Evolutionary conservation across 192 early-diverging fungal genomes (phyloP), one percentile per base, ranked within the genome.

Genomic region (Coemansia sp.): DNA sequence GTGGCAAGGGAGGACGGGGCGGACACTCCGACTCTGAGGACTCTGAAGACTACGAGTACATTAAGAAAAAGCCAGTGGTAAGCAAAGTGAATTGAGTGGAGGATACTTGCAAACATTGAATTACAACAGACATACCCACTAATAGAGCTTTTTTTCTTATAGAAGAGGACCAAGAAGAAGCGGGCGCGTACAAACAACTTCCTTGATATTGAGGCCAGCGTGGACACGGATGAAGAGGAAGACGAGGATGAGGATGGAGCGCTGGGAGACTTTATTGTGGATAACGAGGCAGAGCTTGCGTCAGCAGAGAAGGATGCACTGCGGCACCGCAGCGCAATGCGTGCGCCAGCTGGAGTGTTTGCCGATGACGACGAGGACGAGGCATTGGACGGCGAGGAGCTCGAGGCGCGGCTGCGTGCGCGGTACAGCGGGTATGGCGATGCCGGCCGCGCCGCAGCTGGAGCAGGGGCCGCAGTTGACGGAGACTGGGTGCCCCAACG

Each of bases 361-460:
- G 57, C 57, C 29, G 57, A 60, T 7, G 36, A 40, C n/a, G 90
- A 95, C 74, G 87, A 89, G 41, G 90, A 91, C 55, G 91, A 95
- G 36, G 90, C 91, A 24, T 82, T 92, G 77, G 90, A 94, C 78
- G 91, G 93, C 12, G 95, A 97, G 61, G 92, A 89, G 52, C 85
- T 95, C 7, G 97, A 95, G 42, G 90, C 87, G 3, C 79, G 85
- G 47, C 80, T 93, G 72, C 87, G 90, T 36, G 86, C 91, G 60
- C 84, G 91, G 29, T 94, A 97, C 76, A 89, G 90, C 68, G 87
- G 88, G 64, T 84, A 90, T 55, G 81, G 84, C 67, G 74, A 78
- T 66, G 71, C 76, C 5, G 76, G 82, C 55, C 74, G 64, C 20
- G 70, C 72, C 60, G 79, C 77, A 66, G 85, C 71, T 43, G 88